A percentile compares a stretch with the other conserved stretches of the same genome.
Evolutionary conservation across 1,139 yeast species (phyloP).

Genomic region (Sugiyamaella pinicola): DNA sequence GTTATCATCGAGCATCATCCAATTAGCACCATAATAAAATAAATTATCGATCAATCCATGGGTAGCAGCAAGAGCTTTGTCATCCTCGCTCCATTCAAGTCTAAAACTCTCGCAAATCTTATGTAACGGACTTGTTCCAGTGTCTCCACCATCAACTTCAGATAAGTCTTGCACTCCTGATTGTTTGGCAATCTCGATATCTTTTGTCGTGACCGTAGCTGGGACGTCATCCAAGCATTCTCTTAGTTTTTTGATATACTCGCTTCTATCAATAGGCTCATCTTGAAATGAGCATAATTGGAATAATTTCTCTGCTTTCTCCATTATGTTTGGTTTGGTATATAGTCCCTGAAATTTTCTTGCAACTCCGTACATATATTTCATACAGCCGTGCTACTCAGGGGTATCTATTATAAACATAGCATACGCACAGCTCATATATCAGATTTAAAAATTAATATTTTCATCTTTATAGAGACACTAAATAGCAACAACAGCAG

Average conservation of each 20-base stretch:
- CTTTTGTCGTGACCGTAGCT: constrained; percentile 80
- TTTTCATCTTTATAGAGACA: too few relatives aligned
- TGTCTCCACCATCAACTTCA: constrained; percentile 41
- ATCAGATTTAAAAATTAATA: neutral
- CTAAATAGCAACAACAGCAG: too few relatives aligned
- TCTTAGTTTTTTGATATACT: constrained; percentile 50
- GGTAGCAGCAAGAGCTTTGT: constrained; percentile 48
- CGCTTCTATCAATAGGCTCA: constrained; percentile 56
- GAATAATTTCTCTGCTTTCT: constrained; percentile 47
- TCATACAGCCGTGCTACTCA: constrained; percentile 13
- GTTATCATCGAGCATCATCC: constrained; percentile 66
- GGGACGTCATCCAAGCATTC: constrained; percentile 67
- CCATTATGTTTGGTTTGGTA: neutral
- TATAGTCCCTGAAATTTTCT: constrained; percentile 9
- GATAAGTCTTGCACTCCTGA: constrained; percentile 25
- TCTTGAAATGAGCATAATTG: constrained; percentile 59
- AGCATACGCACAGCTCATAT: neutral
- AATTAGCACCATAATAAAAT: constrained; percentile 88
- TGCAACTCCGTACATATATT: neutral
- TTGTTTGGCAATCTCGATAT: constrained; percentile 44
- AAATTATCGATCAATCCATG: constrained; percentile 60
- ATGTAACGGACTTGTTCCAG: constrained; percentile 81
- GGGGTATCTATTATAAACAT: constrained; percentile 10
- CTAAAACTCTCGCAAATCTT: constrained; percentile 45
- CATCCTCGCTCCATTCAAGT: constrained; percentile 45